Conservation (phyloP, 2,329 filamentous ascomycete species). For the Stemphylium beticola region DNA sequence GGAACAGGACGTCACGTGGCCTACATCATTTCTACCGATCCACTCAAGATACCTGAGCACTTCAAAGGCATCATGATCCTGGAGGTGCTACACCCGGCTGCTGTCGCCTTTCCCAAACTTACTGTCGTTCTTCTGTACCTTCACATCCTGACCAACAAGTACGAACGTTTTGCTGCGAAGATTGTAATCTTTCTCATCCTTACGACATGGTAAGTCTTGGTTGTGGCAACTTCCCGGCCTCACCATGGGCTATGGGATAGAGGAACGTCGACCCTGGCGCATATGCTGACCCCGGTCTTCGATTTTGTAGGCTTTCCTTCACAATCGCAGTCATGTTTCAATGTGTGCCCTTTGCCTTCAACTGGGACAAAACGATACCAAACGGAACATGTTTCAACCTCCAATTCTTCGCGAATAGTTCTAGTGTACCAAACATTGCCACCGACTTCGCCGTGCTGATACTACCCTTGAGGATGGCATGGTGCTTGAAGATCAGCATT, state of each 20-base stretch:
- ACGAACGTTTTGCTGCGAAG: constrained; percentile 27
- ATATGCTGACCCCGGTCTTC: no score
- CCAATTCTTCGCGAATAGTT: constrained; percentile 26
- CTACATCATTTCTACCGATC: constrained; percentile 21
- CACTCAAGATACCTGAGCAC: constrained; percentile 20
- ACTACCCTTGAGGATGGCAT: constrained; percentile 29
- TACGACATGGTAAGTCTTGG: constrained; percentile 18
- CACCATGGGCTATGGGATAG: no score
- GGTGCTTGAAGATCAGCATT: constrained; percentile 28
- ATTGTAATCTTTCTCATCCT: constrained; percentile 24
- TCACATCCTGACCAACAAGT: constrained; percentile 34
- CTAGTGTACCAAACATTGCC: constrained; percentile 35
- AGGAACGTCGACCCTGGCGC: no score
- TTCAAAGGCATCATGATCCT: constrained; percentile 33
- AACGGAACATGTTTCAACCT: constrained; percentile 32
- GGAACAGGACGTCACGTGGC: constrained; percentile 32
- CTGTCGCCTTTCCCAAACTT: constrained; percentile 39
- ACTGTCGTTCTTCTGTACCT: constrained; percentile 33
- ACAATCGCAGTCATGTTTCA: constrained; percentile 30
- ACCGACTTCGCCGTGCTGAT: constrained; percentile 32
- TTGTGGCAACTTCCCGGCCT: no score
- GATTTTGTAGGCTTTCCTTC: constrained; percentile 14
- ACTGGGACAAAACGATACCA: constrained; percentile 36
- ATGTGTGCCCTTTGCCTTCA: constrained; percentile 32
- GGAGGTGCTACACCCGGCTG: constrained; percentile 33